A percentile compares a stretch with the other conserved stretches of the same genome.
These are phyloP conservation scores for Xerophyta viscosa DNA, from an alignment of 106 monocot genomes.

Conservation along the genomic window DNA sequence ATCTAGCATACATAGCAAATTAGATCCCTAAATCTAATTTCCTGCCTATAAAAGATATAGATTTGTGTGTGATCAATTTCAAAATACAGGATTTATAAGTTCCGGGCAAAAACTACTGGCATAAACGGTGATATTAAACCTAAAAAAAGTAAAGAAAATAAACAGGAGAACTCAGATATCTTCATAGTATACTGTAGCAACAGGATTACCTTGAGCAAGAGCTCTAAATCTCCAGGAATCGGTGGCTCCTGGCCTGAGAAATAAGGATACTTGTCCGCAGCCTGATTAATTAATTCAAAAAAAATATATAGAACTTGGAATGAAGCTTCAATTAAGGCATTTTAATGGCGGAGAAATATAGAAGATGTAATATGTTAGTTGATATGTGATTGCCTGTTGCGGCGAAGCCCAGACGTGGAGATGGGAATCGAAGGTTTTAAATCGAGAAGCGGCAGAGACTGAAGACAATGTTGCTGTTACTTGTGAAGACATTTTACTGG, in stretches of 20 bases:
- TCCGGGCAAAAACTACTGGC: too few relatives aligned
- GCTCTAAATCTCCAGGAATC: slow-evolving; percentile 46
- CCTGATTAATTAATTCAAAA: slow-evolving; percentile 19
- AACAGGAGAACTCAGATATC: too few relatives aligned
- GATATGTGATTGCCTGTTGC: slow-evolving; percentile 36
- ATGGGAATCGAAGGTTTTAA: slow-evolving; percentile 60
- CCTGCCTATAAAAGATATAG: too few relatives aligned
- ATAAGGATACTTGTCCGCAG: slow-evolving; percentile 48
- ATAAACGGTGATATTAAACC: too few relatives aligned
- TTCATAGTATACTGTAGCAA: too few relatives aligned
- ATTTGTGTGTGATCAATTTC: too few relatives aligned
- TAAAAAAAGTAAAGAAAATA: too few relatives aligned
- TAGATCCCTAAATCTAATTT: too few relatives aligned
- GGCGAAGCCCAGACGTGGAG: slow-evolving; percentile 91
- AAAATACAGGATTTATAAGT: too few relatives aligned
- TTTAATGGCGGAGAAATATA: not conserved
- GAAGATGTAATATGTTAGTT: not conserved
- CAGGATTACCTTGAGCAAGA: slow-evolving; percentile 75
- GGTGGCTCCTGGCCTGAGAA: slow-evolving; percentile 61
- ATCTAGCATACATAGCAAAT: too few relatives aligned
- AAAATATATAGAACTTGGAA: not conserved
- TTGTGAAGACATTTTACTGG: slow-evolving; percentile 1
- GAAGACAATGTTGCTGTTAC: not conserved
- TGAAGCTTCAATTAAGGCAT: not conserved
- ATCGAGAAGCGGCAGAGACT: slow-evolving; percentile 15